Evolutionary conservation across 2,329 filamentous ascomycete species (phyloP).

Genomic region (Cadophora luteo-olivacea): DNA sequence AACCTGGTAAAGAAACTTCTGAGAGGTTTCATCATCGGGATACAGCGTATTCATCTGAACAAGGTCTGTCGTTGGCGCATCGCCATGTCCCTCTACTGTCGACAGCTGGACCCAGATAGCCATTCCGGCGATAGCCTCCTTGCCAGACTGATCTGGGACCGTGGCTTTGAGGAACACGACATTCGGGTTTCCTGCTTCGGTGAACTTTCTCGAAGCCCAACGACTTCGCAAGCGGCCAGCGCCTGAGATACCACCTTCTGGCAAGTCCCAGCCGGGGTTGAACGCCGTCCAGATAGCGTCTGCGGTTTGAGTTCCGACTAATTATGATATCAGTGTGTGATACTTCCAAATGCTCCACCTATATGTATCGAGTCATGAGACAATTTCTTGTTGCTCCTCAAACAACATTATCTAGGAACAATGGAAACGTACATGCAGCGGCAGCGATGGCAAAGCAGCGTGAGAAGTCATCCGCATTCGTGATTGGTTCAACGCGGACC

Average conservation of each 20-base stretch:
- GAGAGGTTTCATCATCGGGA: conserved; percentile 7
- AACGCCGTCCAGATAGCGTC: conserved; percentile 18
- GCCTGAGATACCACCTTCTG: conserved; percentile 5
- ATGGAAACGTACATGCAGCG: not conserved
- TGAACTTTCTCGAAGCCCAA: not conserved
- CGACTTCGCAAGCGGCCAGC: conserved; percentile 8
- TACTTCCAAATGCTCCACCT: not conserved
- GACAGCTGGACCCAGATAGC: conserved; percentile 22
- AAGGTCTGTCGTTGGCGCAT: conserved; percentile 2
- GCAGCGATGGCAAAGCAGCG: conserved; percentile 15
- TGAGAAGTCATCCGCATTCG: conserved; percentile 12
- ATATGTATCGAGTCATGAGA: not conserved
- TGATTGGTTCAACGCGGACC: conserved; percentile 10
- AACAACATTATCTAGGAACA: not conserved
- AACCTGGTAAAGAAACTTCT: conserved; percentile 13
- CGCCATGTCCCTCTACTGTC: conserved; percentile 4
- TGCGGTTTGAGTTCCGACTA: conserved; percentile 12
- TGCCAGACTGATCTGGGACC: not conserved
- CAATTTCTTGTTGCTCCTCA: too few species aligned
- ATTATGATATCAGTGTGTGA: not conserved
- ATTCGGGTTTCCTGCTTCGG: conserved; percentile 5
- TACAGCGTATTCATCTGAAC: conserved; percentile 9
- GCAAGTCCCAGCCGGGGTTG: conserved; percentile 15
- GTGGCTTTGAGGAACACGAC: conserved; percentile 16
- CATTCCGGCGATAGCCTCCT: conserved; percentile 14